Evolutionary conservation across 768 basidiomycete genomes (phyloP).

Genomic region (Russula griseocarnosa): DNA sequence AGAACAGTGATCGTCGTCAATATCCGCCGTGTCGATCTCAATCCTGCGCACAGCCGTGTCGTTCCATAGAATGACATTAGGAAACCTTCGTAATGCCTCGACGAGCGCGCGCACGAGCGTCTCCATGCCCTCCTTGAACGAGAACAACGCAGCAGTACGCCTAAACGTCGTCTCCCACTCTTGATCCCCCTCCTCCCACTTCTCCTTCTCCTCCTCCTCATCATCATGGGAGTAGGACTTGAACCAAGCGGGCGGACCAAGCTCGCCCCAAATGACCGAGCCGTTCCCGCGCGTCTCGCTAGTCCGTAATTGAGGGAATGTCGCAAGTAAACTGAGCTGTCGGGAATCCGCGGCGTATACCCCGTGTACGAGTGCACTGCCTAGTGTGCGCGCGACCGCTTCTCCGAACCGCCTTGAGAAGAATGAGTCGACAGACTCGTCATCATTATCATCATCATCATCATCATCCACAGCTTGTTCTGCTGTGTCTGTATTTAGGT

Average conservation of each 20-base stretch:
- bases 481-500: background rate
- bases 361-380: conserved; percentile 80
- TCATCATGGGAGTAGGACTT: too few species aligned
- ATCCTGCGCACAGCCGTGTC: conserved; percentile 42
- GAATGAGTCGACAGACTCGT: conserved; percentile 77
- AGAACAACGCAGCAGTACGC: conserved; percentile 64
- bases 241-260: conserved; percentile 34
- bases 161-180: conserved; percentile 42
- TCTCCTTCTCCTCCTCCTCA: conserved; percentile 23
- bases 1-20: conserved; percentile 30
- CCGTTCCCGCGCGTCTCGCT: conserved; percentile 65
- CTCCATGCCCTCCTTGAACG: conserved; percentile 72
- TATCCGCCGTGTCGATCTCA: conserved; percentile 32
- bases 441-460: conserved; percentile 45
- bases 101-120: conserved; percentile 59
- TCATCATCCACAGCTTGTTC: conserved; percentile 20
- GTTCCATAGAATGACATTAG: conserved; percentile 57
- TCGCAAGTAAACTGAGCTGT: conserved; percentile 64
- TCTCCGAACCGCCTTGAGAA: conserved; percentile 69
- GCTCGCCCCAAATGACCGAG: conserved; percentile 60
- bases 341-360: conserved; percentile 88
- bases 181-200: conserved; percentile 40
- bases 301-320: conserved; percentile 72
- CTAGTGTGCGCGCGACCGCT: conserved; percentile 67
- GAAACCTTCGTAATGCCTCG: conserved; percentile 39